Evolutionary conservation across 345 rosid species (phyloP), one percentile per base, ranked within the genome.

Genomic region (Combretum micranthum): DNA sequence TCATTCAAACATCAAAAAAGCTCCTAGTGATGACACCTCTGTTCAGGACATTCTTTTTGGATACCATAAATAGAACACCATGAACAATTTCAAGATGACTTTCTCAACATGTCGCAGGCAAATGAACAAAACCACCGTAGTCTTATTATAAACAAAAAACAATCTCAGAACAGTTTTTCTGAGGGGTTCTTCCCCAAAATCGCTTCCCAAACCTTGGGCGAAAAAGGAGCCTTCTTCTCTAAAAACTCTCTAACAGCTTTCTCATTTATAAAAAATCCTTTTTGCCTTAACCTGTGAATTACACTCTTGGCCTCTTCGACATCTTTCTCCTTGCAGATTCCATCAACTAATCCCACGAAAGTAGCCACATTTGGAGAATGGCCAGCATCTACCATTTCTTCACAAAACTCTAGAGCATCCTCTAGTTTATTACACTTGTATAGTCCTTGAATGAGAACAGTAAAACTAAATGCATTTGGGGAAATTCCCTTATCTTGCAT

Each of bases 281-380:
- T 93, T 39, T 75, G 67, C 56, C 60, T 72, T 59, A 93, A 68
- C 25, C 52, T 57, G 4, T 44, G 58, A 26, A 93, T 75, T 44
- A 74, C 76, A 18, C 9, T 55, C 68, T 50, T 68, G 13, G 87
- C 86, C 68, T 77, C 85, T 64, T 79, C 84, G 20, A 89, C 72
- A 15, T 87, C 84, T 73, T 75, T 81, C 57, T 69, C 81, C 57
- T 70, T 78, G 55, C 97, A 89, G 37, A 85, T 67, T 3, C 72
- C 83, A 64, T 86, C 86, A 65, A 93, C 88, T 78, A 93, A 71
- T 15, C 90, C 96, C 44, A 93, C 94, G 64, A 93, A 93, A 42
- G 94, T 89, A 44, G 74, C 50, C 39, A 83, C 70, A 44, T 85
- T 89, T 2, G 90, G 99, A 67, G 91, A 85, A 75, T 89, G 91